A percentile compares a stretch with the other conserved stretches of the same genome.
Evolutionary conservation across 345 rosid genomes (phyloP).

Genomic region (Noccaea caerulescens): DNA sequence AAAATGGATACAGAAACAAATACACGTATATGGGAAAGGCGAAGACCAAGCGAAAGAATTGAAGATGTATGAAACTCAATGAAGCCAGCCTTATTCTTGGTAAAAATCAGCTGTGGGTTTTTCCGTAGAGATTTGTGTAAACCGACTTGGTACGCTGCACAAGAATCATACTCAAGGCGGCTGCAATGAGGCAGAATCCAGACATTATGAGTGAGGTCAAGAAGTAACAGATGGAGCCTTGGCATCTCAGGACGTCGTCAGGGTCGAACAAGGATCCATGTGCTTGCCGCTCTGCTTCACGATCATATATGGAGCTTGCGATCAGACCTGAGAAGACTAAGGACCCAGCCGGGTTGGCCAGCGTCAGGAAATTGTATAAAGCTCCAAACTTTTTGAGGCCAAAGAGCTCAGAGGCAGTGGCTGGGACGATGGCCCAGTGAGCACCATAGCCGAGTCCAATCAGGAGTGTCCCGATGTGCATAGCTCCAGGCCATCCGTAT

Average conservation of each 20-base stretch:
- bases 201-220: slow-evolving; percentile 84
- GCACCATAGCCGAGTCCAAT: slow-evolving; percentile 87
- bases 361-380: slow-evolving; percentile 79
- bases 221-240: slow-evolving; percentile 81
- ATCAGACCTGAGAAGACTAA: slow-evolving; percentile 80
- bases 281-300: slow-evolving; percentile 81
- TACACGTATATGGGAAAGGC: slow-evolving; percentile 17
- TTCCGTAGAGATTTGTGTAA: slow-evolving; percentile 74
- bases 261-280: slow-evolving; percentile 36
- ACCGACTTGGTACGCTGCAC: slow-evolving; percentile 70
- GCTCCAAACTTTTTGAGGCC: slow-evolving; percentile 89
- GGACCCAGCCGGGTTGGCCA: slow-evolving; percentile 88
- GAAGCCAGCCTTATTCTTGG: slow-evolving; percentile 8
- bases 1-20: not conserved
- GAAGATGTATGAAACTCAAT: slow-evolving; percentile 17
- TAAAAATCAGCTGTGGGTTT: slow-evolving; percentile 42
- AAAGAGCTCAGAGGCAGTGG: slow-evolving; percentile 86
- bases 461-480: slow-evolving; percentile 75
- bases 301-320: slow-evolving; percentile 79
- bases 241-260: slow-evolving; percentile 64
- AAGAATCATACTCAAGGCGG: slow-evolving; percentile 69
- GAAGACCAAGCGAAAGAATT: slow-evolving; percentile 28
- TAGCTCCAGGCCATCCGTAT: slow-evolving; percentile 79
- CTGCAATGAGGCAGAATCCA: slow-evolving; percentile 70
- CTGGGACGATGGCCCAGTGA: slow-evolving; percentile 89